These are phyloP conservation scores for Neurospora sp. DNA, from an alignment of 495 filamentous ascomycete species.

Conservation along the genomic window DNA sequence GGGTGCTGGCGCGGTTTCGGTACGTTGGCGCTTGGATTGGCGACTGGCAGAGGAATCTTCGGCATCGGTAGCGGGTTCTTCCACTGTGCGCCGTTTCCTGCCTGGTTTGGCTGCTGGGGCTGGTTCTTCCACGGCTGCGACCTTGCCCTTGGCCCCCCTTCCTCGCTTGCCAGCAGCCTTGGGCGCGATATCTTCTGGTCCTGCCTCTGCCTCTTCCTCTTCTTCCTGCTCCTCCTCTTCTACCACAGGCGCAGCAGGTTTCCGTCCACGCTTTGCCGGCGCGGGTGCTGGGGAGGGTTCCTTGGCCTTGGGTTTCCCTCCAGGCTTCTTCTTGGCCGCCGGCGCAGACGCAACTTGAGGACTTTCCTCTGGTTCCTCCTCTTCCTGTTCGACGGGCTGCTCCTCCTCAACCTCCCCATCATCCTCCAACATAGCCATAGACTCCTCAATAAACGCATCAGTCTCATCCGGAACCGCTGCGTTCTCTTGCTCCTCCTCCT, in stretches of 20 bases:
- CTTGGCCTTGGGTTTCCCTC: not conserved
- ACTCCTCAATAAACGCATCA: constrained; percentile 20
- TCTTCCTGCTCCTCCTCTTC: constrained; percentile 5
- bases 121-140: not conserved
- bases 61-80: not conserved
- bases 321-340: not conserved
- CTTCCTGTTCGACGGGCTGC: constrained; percentile 11
- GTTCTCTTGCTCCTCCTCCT: not conserved
- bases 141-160: not conserved
- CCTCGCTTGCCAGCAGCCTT: not conserved
- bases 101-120: not conserved
- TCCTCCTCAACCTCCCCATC: constrained; percentile 5
- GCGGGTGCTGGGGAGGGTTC: not conserved
- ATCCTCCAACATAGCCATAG: constrained; percentile 28
- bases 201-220: constrained; percentile 9
- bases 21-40: not conserved
- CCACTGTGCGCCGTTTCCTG: not conserved
- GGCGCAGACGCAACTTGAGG: not conserved
- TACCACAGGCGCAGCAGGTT: constrained; percentile 8
- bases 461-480: not conserved
- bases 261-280: not conserved
- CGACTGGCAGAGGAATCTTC: not conserved
- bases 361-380: constrained; percentile 8
- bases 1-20: not conserved
- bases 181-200: constrained; percentile 5